These are phyloP conservation scores for Astrothelium subdiscretum DNA, from an alignment of 495 filamentous ascomycete genomes.

Conservation along the genomic window DNA sequence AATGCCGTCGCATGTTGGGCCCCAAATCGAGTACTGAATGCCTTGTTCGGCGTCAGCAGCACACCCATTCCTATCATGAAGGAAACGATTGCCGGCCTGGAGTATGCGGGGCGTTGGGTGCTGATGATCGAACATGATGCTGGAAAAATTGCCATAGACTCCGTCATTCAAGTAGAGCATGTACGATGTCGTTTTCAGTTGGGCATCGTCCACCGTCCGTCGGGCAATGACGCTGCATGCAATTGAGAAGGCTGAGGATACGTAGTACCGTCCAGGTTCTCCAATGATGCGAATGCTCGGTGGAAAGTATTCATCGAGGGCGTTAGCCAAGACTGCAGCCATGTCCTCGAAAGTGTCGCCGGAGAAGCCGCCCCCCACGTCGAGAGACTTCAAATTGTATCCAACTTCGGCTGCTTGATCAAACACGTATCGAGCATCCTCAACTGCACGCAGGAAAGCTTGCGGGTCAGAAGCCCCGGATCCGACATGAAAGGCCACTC, in stretches of 20 bases:
- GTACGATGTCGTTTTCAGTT: slow-evolving; percentile 52
- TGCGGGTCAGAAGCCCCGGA: slow-evolving; percentile 85
- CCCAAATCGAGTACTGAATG: slow-evolving; percentile 86
- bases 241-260: slow-evolving; percentile 81
- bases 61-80: slow-evolving; percentile 21
- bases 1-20: slow-evolving; percentile 94
- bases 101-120: slow-evolving; percentile 75
- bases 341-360: slow-evolving; percentile 84
- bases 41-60: slow-evolving; percentile 9
- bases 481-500: slow-evolving; percentile 95
- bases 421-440: slow-evolving; percentile 80
- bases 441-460: slow-evolving; percentile 80
- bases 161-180: slow-evolving; percentile 98
- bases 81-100: slow-evolving; percentile 29
- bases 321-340: slow-evolving; percentile 64
- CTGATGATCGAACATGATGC: slow-evolving; percentile 99
- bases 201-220: slow-evolving; percentile 61
- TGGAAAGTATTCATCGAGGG: slow-evolving; percentile 81
- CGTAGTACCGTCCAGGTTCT: slow-evolving; percentile 93
- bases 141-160: slow-evolving; percentile 94
- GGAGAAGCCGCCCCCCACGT: slow-evolving; percentile 90
- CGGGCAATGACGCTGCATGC: slow-evolving; percentile 94
- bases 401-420: slow-evolving; percentile 72
- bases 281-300: slow-evolving; percentile 79
- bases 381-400: slow-evolving; percentile 71